A percentile compares a stretch with the other conserved stretches of the same genome.
phyloP scores from a whole-genome alignment of 1,284 basidiomycete genomes.

The Termitomyces sp. region DNA sequence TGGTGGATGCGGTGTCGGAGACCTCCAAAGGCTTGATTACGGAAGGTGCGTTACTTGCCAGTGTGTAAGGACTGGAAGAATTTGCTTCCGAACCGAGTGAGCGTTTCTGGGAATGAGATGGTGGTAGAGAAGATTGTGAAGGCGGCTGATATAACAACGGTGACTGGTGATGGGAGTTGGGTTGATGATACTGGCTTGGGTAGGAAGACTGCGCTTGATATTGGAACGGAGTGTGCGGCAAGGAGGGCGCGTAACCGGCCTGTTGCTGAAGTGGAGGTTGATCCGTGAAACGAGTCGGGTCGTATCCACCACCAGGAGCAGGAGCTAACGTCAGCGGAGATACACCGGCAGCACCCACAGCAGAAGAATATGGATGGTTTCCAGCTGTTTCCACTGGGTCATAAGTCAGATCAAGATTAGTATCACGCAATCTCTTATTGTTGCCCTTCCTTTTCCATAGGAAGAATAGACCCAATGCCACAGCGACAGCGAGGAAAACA shows the following conservation, averaged over 20 bases:
- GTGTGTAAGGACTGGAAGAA: conserved; percentile 22
- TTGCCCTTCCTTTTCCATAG: conserved; percentile 30
- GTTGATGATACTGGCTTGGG: conserved; percentile 11
- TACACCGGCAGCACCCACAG: conserved; percentile 6
- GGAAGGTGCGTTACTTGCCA: conserved; percentile 8
- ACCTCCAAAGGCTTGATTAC: conserved; percentile 16
- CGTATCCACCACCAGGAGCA: conserved; percentile 7
- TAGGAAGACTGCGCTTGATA: conserved; percentile 20
- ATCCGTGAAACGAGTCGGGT: conserved; percentile 28
- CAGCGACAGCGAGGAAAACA: conserved; percentile 44
- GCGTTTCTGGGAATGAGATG: conserved; percentile 18
- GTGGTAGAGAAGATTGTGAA: conserved; percentile 16
- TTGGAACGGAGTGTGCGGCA: conserved; percentile 2
- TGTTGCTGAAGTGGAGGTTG: conserved; percentile 13
- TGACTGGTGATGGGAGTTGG: conserved; percentile 18
- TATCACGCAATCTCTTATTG: conserved; percentile 22
- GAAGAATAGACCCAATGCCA: conserved; percentile 49
- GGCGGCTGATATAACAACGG: conserved; percentile 15
- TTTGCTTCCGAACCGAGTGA: conserved; percentile 19
- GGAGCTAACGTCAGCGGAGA: conserved; percentile 10
- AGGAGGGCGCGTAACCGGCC: not conserved
- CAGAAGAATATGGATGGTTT: conserved; percentile 24
- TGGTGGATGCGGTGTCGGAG: conserved; percentile 16
- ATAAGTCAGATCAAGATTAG: conserved; percentile 25
- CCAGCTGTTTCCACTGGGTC: conserved; percentile 17